Evolutionary conservation across 2,329 filamentous ascomycete species (phyloP).

Genomic region (Geoglossum cookeanum): DNA sequence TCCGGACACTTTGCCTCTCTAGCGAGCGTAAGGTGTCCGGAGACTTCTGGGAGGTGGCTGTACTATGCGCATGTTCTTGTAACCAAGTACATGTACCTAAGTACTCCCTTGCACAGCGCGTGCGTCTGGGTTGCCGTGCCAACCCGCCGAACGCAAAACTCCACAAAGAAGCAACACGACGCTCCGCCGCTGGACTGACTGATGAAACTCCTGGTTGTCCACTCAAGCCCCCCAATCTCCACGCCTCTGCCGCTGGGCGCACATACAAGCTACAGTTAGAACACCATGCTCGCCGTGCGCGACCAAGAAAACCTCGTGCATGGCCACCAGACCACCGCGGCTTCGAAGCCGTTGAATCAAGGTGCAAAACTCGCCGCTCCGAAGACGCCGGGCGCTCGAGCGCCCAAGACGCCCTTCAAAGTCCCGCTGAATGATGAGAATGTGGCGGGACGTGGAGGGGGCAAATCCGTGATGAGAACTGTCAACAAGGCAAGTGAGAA

Average conservation of each 20-base stretch:
- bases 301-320: conserved; percentile 82
- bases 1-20: too few species aligned
- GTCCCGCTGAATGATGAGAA: conserved; percentile 74
- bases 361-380: conserved; percentile 39
- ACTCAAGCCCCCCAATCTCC: neutral
- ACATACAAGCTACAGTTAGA: neutral
- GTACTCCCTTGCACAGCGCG: neutral
- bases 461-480: conserved; percentile 38
- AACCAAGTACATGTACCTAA: too few species aligned
- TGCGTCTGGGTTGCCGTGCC: neutral
- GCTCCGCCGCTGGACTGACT: neutral
- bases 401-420: conserved; percentile 67
- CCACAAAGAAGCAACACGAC: neutral
- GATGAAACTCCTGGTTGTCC: neutral
- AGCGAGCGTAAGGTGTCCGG: too few species aligned
- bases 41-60: too few species aligned
- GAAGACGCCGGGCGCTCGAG: conserved; percentile 61
- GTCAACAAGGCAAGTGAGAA: conserved; percentile 39
- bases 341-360: conserved; percentile 54
- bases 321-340: conserved; percentile 49
- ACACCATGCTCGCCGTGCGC: conserved; percentile 52
- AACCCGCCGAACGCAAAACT: neutral
- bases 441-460: conserved; percentile 35
- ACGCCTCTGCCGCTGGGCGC: neutral
- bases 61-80: too few species aligned